phyloP scores from a whole-genome alignment of 2,329 filamentous ascomycete species.

The Colletotrichum sidae region DNA sequence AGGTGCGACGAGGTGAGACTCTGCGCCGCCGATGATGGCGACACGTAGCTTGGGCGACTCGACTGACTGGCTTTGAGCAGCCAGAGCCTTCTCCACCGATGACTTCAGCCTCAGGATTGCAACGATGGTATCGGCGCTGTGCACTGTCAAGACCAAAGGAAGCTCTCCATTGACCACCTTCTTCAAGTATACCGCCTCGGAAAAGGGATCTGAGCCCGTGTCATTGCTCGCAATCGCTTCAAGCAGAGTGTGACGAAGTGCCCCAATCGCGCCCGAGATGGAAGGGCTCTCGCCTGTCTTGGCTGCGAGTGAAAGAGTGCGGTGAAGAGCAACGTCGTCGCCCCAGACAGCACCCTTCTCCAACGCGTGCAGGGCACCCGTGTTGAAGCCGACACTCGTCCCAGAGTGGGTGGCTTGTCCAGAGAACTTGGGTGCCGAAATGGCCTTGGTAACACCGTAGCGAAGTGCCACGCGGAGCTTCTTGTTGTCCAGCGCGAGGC shows the following conservation, averaged over 20 bases:
- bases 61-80: constrained; percentile 35
- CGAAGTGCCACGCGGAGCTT: constrained; percentile 64
- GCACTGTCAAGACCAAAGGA: constrained; percentile 68
- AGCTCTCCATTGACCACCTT: constrained; percentile 65
- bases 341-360: constrained; percentile 64
- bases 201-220: constrained; percentile 53
- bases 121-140: constrained; percentile 73
- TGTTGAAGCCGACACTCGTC: constrained; percentile 69
- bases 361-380: constrained; percentile 59
- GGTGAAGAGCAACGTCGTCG: constrained; percentile 67
- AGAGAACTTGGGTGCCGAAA: constrained; percentile 65
- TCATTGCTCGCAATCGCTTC: constrained; percentile 57
- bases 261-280: constrained; percentile 65
- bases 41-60: constrained; percentile 56
- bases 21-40: constrained; percentile 71
- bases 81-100: constrained; percentile 60
- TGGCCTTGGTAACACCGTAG: constrained; percentile 69
- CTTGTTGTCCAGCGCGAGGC: constrained; percentile 65
- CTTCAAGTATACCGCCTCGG: constrained; percentile 62
- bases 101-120: constrained; percentile 69
- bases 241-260: constrained; percentile 65
- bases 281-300: constrained; percentile 60
- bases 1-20: constrained; percentile 69
- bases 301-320: constrained; percentile 62
- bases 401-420: constrained; percentile 61